Evolutionary conservation across 495 filamentous ascomycete genomes (phyloP), one percentile per base, ranked within the genome.

Genomic region (Penicillium diatomitis): DNA sequence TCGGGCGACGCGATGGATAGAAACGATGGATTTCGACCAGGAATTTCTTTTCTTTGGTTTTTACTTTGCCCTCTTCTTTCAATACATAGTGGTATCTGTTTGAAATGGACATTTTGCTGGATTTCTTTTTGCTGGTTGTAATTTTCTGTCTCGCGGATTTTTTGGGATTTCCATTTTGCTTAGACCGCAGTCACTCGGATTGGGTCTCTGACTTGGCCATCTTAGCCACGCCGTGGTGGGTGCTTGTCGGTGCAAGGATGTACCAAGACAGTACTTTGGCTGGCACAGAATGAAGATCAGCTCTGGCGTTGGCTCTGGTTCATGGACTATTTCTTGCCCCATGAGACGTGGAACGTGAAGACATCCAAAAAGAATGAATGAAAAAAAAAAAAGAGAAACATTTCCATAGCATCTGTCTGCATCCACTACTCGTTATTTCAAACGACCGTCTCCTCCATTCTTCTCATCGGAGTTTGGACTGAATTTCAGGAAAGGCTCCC

Each of bases 341-440:
- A 20, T 20, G 20, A 2, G 20, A 20, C 20, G 20, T 20, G 20
- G 20, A 20, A 20, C 20, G 20, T 0, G 20, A 1, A 20, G 20
- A 20, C 2, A 20, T 20, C 20, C 0, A 20, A 20, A 20, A 20
- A 20, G n/a, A n/a, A n/a, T n/a, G n/a, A n/a, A n/a, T n/a, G n/a
- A 20, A 20, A 20, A 20, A 20, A 20, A 20, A 20, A 20, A 20
- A 20, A 20, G 20, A 20, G 20, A 20, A 20, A 20, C 20, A 20
- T 20, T 20, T 20, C 20, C 43, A 45, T 7, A 32, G 31, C 8
- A 4, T 30, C 30, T 12, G 41, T 20, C 40, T 6, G 52, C 61
- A 55, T 51, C 62, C 60, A 63, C 58, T 57, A 50, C 42, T 30
- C 39, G 51, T 54, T 52, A 51, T 52, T 42, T 46, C 49, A 48